Percentiles rank a stretch among this genome's conserved stretches.
Evolutionary conservation across 768 basidiomycete species (phyloP).

Genomic region (Collybia nuda): DNA sequence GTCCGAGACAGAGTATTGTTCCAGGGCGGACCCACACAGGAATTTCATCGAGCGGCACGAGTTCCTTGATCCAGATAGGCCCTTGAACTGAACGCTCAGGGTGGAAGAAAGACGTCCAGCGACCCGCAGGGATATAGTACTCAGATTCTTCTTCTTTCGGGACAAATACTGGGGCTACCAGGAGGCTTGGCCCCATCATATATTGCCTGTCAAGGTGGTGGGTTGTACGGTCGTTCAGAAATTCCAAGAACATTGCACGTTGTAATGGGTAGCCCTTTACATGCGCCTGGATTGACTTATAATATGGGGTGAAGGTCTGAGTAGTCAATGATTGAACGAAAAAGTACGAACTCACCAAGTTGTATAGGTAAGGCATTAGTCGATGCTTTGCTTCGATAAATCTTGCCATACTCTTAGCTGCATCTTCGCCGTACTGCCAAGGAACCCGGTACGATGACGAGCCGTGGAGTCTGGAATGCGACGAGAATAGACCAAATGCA

Average conservation of each 20-base stretch:
- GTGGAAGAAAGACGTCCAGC: constrained; percentile 62
- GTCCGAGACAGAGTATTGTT: constrained; percentile 59
- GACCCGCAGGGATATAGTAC: constrained; percentile 60
- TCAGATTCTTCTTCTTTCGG: constrained; percentile 51
- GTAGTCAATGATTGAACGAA: background rate
- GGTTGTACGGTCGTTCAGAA: constrained; percentile 56
- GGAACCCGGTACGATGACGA: constrained; percentile 75
- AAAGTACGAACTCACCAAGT: constrained; percentile 35
- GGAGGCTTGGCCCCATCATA: constrained; percentile 57
- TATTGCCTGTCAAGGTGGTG: constrained; percentile 62
- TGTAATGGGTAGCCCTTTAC: constrained; percentile 54
- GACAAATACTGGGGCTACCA: constrained; percentile 64
- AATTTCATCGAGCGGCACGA: constrained; percentile 61
- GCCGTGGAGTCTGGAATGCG: constrained; percentile 74
- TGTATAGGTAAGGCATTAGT: constrained; percentile 73
- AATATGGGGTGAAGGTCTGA: no score
- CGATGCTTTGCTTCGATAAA: constrained; percentile 65
- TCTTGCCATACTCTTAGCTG: constrained; percentile 60
- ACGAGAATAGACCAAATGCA: constrained; percentile 74
- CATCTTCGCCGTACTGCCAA: constrained; percentile 75
- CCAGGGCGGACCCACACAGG: constrained; percentile 67
- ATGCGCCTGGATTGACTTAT: constrained; percentile 52
- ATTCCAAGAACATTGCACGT: constrained; percentile 69
- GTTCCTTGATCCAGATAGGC: constrained; percentile 61
- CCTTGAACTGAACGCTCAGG: constrained; percentile 53